Conservation (phyloP, 352 stramenopile genomes). For the Phytopythium helicoides region DNA sequence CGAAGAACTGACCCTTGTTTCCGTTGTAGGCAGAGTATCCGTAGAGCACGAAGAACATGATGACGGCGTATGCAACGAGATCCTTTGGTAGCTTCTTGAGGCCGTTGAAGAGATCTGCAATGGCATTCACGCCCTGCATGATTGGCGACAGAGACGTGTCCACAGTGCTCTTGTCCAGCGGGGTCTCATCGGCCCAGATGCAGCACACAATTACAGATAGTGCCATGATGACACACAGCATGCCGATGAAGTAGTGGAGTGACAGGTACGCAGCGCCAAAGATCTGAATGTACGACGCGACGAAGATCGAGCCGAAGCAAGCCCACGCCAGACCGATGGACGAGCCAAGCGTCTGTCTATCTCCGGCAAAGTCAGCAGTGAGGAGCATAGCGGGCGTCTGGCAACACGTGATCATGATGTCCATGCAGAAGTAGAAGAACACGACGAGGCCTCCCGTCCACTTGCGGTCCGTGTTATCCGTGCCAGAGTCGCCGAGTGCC, state of each 20-base stretch:
- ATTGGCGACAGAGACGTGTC: conserved; percentile 1
- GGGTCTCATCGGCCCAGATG: conserved; percentile 33
- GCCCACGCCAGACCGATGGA: conserved; percentile 25
- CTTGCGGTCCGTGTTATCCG: conserved; percentile 18
- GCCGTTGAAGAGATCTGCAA: conserved; percentile 34
- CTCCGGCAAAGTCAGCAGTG: conserved; percentile 38
- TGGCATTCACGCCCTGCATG: conserved; percentile 19
- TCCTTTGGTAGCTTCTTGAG: conserved; percentile 32
- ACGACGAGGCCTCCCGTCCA: conserved; percentile 28
- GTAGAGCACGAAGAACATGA: conserved; percentile 54
- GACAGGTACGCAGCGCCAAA: conserved; percentile 34
- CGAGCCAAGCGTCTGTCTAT: conserved; percentile 31
- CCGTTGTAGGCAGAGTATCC: conserved; percentile 64
- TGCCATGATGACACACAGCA: conserved; percentile 36
- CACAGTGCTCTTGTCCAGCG: conserved; percentile 16
- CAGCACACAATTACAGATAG: conserved; percentile 19
- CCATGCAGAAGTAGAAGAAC: conserved; percentile 49
- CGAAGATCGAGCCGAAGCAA: conserved; percentile 24
- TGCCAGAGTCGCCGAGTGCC: conserved; percentile 13
- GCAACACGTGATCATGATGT: conserved; percentile 39
- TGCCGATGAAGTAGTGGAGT: conserved; percentile 31
- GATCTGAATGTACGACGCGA: conserved; percentile 36
- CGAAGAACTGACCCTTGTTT: conserved; percentile 67
- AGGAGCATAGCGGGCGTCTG: conserved; percentile 30
- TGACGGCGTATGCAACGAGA: conserved; percentile 34